Evolutionary conservation across 768 basidiomycete species (phyloP), one percentile per base, ranked within the genome.

Genomic region (Amanita pallidorosea): DNA sequence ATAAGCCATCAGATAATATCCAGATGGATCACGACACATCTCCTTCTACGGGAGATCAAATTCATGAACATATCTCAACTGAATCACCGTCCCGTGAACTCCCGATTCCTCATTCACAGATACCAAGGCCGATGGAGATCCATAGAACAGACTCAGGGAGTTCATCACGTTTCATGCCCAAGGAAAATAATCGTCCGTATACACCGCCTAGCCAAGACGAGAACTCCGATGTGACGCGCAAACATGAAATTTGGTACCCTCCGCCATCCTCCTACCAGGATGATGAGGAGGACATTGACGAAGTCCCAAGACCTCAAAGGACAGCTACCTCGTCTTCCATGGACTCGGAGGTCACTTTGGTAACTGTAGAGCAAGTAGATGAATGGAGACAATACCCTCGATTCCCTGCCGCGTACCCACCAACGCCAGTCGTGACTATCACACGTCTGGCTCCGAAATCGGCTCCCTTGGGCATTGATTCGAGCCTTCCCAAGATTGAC

Each of bases 371-470:
- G 25, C 20, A 44, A 55, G 59, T 62, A n/a, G 77, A 83, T 36
- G 84, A 88, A 55, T 88, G 84, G 84, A 67, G 82, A 51, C 68
- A 76, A 60, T 88, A 87, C 56, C 85, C 85, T 11, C 70, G 81
- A 15, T 82, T 87, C 47, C 86, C 86, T 27, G 79, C 86, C 4
- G 86, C 86, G 31, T 88, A 88, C 58, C 85, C 85, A 7, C 71
- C 83, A 0, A 86, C 83, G 12, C 85, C 84, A 9, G 56, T 79
- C n/a, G 67, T 67, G 18, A 63, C 64, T 15, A 63, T 70, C 3
- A 57, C 68, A 22, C 62, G 60, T 17, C 51, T 58, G 6, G 47
- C 53, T 20, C 60, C 57, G 27, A 63, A 62, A 33, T 64, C 70
- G 34, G 59, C 64, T 42, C 71, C 75, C 50, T 55, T 65, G 33